phyloP scores from a whole-genome alignment of 148 eudicot genomes.

The Rhododendron simsii region DNA sequence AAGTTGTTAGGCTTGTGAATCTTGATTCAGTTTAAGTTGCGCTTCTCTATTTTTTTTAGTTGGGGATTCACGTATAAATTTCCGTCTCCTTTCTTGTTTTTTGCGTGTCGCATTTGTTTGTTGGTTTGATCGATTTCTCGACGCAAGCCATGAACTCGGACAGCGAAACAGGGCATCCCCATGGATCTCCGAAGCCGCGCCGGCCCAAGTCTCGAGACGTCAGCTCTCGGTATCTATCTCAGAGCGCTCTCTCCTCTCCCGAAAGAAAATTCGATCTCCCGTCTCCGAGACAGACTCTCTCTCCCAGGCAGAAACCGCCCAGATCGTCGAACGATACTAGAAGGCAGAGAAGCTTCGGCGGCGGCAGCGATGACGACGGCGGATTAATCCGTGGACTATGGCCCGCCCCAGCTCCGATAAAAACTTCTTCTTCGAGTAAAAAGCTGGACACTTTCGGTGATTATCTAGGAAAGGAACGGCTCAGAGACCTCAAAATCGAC shows the following conservation, averaged over 20 bases:
- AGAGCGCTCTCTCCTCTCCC: background rate
- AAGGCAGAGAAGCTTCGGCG: slow-evolving; percentile 16
- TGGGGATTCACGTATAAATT: background rate
- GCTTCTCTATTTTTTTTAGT: background rate
- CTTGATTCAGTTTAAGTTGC: background rate
- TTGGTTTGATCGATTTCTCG: slow-evolving; percentile 17
- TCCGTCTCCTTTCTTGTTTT: background rate
- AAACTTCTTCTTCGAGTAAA: background rate
- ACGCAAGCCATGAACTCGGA: slow-evolving; percentile 9
- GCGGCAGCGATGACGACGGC: slow-evolving; percentile 11
- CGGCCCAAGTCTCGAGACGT: slow-evolving; percentile 40
- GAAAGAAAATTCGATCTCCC: background rate
- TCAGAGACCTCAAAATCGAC: slow-evolving; percentile 6
- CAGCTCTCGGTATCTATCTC: slow-evolving; percentile 35
- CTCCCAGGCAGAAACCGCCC: slow-evolving; percentile 17
- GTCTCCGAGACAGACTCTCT: slow-evolving; percentile 12
- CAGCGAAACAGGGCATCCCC: slow-evolving; percentile 9
- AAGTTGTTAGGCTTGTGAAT: background rate
- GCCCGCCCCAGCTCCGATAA: slow-evolving; percentile 21
- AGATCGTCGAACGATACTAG: slow-evolving; percentile 15
- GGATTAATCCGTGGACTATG: slow-evolving; percentile 30
- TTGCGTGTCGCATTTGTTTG: background rate
- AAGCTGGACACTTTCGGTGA: slow-evolving; percentile 23
- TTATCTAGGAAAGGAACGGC: slow-evolving; percentile 21
- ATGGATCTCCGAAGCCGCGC: slow-evolving; percentile 9